Percentiles rank a stretch among this genome's conserved stretches.
phyloP scores from a whole-genome alignment of 305 asterid species.

The Plantago coronopus region DNA sequence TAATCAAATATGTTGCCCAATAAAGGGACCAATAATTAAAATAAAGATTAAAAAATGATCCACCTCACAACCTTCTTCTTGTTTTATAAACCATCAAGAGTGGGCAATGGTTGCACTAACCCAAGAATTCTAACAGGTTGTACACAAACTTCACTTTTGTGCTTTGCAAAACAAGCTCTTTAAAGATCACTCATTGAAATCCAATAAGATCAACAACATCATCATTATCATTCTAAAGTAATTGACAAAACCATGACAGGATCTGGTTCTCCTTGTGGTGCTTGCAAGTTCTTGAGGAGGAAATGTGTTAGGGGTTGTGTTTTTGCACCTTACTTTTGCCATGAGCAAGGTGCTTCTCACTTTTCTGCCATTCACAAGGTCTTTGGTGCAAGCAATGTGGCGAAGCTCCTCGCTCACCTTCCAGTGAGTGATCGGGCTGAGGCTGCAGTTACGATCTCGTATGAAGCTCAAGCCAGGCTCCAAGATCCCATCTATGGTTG shows the following conservation, averaged over 20 bases:
- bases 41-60: conserved; percentile 33
- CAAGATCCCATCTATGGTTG: conserved; percentile 97
- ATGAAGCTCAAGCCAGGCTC: conserved; percentile 95
- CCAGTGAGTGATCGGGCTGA: conserved; percentile 70
- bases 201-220: conserved; percentile 1
- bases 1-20: conserved; percentile 51
- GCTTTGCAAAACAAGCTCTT: background rate
- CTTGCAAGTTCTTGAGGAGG: conserved; percentile 93
- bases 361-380: conserved; percentile 92
- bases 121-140: conserved; percentile 11
- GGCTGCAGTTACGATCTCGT: conserved; percentile 85
- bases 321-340: conserved; percentile 89
- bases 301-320: conserved; percentile 88
- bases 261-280: conserved; percentile 89
- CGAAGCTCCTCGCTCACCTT: conserved; percentile 77
- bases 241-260: conserved; percentile 49
- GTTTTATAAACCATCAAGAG: conserved; percentile 45
- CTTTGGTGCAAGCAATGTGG: conserved; percentile 93
- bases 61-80: conserved; percentile 39
- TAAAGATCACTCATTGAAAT: background rate
- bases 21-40: conserved; percentile 72
- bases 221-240: background rate
- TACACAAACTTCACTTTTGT: too few species aligned
- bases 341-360: conserved; percentile 88
- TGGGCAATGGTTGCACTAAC: conserved; percentile 26